These are phyloP conservation scores for Lathyrus tuberosus DNA, from an alignment of 306 rosid genomes.

Conservation along the genomic window DNA sequence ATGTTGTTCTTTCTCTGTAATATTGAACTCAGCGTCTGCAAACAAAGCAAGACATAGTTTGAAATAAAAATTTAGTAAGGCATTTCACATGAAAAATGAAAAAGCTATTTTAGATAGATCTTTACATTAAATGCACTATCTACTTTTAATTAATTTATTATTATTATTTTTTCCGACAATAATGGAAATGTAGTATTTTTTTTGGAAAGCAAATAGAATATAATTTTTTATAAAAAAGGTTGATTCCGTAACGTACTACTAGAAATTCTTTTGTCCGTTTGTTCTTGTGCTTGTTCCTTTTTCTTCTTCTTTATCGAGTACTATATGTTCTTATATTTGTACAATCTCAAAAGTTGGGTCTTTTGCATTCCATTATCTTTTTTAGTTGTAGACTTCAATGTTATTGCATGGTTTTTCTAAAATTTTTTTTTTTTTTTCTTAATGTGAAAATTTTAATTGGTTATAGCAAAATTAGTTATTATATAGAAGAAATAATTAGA, in stretches of 20 bases:
- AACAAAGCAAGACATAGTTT: conserved; percentile 27
- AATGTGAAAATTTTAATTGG: conserved; percentile 33
- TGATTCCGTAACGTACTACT: conserved; percentile 37
- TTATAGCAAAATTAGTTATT: conserved; percentile 27
- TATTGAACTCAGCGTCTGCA: conserved; percentile 48
- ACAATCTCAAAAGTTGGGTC: conserved; percentile 26
- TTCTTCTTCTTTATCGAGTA: conserved; percentile 7
- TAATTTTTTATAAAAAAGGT: conserved; percentile 38
- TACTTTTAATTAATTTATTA: too few relatives aligned
- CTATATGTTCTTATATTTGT: conserved; percentile 18
- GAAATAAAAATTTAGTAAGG: too few relatives aligned
- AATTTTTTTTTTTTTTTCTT: conserved; percentile 14
- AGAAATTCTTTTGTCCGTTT: conserved; percentile 37
- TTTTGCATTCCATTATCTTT: conserved; percentile 41
- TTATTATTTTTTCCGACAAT: too few relatives aligned
- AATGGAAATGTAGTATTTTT: too few relatives aligned
- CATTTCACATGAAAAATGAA: too few relatives aligned
- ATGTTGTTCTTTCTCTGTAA: conserved; percentile 30
- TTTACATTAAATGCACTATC: too few relatives aligned
- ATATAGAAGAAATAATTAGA: not conserved
- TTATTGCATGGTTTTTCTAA: conserved; percentile 9
- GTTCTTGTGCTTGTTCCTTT: conserved; percentile 37
- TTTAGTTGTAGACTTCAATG: conserved; percentile 33
- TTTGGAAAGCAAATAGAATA: conserved; percentile 42
- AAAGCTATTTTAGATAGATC: too few relatives aligned